These are phyloP conservation scores for Microcera coccophila DNA, from an alignment of 2,329 filamentous ascomycete species.

Conservation along the genomic window DNA sequence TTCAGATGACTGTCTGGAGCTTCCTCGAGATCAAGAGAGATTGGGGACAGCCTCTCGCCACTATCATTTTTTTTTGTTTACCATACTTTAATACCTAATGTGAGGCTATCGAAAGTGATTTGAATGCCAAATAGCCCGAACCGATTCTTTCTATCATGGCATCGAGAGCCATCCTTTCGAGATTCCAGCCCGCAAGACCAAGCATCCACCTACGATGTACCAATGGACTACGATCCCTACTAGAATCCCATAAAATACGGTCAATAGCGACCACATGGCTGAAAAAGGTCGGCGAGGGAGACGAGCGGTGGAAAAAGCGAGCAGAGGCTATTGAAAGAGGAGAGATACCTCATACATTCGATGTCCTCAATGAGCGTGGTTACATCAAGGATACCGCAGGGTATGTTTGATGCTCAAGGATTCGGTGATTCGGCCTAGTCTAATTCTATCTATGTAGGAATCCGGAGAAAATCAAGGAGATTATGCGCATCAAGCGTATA, in stretches of 20 bases:
- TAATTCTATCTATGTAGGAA: conserved; percentile 33
- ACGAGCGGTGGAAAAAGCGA: conserved; percentile 45
- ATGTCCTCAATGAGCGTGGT: conserved; percentile 66
- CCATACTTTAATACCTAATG: conserved; percentile 1
- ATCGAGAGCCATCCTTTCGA: conserved; percentile 20
- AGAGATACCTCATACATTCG: conserved; percentile 53
- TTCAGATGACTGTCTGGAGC: conserved; percentile 17
- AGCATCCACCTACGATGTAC: conserved; percentile 23
- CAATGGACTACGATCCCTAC: conserved; percentile 17
- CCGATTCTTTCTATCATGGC: conserved; percentile 24
- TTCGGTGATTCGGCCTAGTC: not conserved
- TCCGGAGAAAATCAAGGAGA: conserved; percentile 53
- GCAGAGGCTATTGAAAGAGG: conserved; percentile 49
- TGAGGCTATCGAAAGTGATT: not conserved
- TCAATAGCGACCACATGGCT: conserved; percentile 41
- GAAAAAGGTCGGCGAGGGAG: conserved; percentile 40
- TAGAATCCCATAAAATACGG: conserved; percentile 29
- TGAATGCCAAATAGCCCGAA: not conserved
- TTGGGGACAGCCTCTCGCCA: not conserved
- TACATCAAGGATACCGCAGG: conserved; percentile 71
- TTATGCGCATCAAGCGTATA: conserved; percentile 63
- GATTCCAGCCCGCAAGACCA: conserved; percentile 23
- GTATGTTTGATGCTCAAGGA: conserved; percentile 41
- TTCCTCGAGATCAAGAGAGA: not conserved
- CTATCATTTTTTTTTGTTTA: not conserved